phyloP scores from a whole-genome alignment of 2,329 filamentous ascomycete genomes.

The Fusarium sp. region DNA sequence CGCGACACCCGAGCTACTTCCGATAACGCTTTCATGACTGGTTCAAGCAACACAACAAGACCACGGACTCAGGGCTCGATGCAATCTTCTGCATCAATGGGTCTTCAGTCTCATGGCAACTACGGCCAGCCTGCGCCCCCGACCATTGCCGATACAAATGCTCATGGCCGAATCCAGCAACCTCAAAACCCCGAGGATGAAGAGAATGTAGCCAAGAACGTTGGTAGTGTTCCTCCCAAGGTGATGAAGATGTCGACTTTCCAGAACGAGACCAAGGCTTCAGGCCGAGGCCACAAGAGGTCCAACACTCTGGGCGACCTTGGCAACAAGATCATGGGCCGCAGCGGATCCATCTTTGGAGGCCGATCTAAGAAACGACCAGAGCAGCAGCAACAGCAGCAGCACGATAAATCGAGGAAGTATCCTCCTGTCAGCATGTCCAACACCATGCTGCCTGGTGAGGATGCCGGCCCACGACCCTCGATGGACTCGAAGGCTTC shows the following conservation, averaged over 20 bases:
- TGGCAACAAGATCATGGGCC: conserved; percentile 86
- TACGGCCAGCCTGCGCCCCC: conserved; percentile 93
- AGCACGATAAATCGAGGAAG: conserved; percentile 74
- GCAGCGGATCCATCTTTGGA: conserved; percentile 87
- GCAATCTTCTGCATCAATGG: conserved; percentile 77
- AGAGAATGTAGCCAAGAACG: conserved; percentile 73
- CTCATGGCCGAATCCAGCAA: conserved; percentile 90
- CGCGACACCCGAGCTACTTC: conserved; percentile 56
- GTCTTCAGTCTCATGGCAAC: conserved; percentile 71
- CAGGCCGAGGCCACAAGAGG: conserved; percentile 73
- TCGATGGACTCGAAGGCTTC: conserved; percentile 79
- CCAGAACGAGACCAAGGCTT: conserved; percentile 65
- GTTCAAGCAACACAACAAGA: conserved; percentile 63
- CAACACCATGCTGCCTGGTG: conserved; percentile 73
- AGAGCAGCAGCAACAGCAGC: conserved; percentile 63
- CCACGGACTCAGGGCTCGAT: conserved; percentile 89
- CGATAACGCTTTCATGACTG: conserved; percentile 62
- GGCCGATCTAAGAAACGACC: conserved; percentile 68
- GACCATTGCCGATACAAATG: conserved; percentile 89
- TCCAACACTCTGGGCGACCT: conserved; percentile 86
- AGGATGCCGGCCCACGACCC: conserved; percentile 65
- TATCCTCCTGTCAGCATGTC: conserved; percentile 96
- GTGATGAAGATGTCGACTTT: conserved; percentile 72
- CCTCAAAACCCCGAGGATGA: conserved; percentile 74
- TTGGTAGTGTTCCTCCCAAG: conserved; percentile 72